Percentiles rank a stretch among this genome's conserved stretches.
These are phyloP conservation scores for Annona cherimola DNA, from an alignment of 164 flowering plant species.

Conservation along the genomic window DNA sequence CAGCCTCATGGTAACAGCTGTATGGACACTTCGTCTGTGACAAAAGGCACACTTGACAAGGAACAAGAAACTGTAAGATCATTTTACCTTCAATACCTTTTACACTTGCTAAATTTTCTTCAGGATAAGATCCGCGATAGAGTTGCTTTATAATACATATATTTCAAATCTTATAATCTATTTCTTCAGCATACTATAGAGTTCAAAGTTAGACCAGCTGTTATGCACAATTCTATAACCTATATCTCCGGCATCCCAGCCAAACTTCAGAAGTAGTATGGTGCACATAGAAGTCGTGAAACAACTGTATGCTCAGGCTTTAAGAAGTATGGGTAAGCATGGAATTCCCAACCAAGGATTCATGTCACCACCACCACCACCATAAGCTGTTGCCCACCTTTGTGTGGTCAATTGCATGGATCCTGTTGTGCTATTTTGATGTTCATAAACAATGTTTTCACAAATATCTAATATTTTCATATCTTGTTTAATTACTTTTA, in stretches of 20 bases:
- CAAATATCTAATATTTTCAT: no score
- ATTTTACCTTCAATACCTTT: not conserved
- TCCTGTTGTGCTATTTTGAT: no score
- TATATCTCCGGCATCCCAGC: not conserved
- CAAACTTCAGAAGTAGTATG: not conserved
- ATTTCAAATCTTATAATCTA: not conserved
- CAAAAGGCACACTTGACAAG: constrained; percentile 1
- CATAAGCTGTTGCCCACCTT: no score
- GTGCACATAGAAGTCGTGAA: not conserved
- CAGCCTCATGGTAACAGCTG: constrained; percentile 10
- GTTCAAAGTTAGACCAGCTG: not conserved
- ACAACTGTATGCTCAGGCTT: not conserved
- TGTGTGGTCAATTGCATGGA: no score
- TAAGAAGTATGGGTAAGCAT: not conserved
- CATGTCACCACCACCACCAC: not conserved
- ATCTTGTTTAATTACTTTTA: no score
- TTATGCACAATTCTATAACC: not conserved
- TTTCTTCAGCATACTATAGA: not conserved
- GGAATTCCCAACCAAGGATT: not conserved
- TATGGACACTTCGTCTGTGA: not conserved
- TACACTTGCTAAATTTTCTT: not conserved
- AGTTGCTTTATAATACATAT: not conserved
- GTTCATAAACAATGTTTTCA: no score
- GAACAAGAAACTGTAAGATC: constrained; percentile 15
- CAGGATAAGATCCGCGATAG: not conserved